phyloP scores from a whole-genome alignment of 306 rosid genomes.

The Vachellia collinsii region DNA sequence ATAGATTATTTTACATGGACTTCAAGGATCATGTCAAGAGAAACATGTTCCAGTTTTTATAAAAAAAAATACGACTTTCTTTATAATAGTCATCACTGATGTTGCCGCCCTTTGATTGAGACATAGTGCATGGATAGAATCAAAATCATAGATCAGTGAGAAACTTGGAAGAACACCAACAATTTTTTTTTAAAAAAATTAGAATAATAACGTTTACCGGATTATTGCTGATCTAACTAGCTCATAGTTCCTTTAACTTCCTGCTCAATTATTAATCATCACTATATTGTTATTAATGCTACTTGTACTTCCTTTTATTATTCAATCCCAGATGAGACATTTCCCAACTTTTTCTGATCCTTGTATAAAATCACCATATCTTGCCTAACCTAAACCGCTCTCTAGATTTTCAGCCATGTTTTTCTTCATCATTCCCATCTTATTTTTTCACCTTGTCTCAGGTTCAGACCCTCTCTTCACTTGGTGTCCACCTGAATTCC shows the following conservation, averaged over 20 bases:
- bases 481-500: conserved; percentile 43
- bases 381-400: background rate
- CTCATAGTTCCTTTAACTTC: conserved; percentile 9
- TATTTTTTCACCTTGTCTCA: conserved; percentile 25
- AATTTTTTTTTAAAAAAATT: background rate
- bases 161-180: conserved; percentile 3
- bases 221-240: background rate
- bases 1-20: background rate
- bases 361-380: background rate
- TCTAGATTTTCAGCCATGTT: conserved; percentile 21
- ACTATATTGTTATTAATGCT: background rate
- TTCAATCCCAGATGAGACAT: conserved; percentile 1
- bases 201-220: conserved; percentile 25
- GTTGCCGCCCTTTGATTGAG: conserved; percentile 30
- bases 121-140: background rate
- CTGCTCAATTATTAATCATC: background rate
- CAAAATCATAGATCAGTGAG: conserved; percentile 10
- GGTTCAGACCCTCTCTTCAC: conserved; percentile 40
- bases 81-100: background rate
- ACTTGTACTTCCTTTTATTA: background rate
- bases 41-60: background rate
- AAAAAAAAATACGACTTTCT: conserved; percentile 15
- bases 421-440: conserved; percentile 34
- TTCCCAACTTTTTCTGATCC: background rate
- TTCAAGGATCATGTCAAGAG: background rate